Percentiles rank a stretch among this genome's conserved stretches.
These are phyloP conservation scores for Puccinellia tenuiflora DNA, from an alignment of 176 grass and related monocot species.

Conservation along the genomic window DNA sequence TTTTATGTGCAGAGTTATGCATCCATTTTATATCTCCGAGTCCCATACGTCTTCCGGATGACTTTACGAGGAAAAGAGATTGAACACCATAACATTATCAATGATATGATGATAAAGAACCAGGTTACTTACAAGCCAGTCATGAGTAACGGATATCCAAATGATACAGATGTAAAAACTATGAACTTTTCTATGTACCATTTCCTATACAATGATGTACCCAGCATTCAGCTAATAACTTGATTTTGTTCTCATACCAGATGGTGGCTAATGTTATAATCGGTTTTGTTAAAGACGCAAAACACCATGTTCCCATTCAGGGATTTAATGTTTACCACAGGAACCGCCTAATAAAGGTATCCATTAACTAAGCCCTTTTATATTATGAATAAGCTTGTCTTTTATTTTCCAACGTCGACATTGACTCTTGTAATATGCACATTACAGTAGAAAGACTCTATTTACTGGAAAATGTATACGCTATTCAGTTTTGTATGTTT, in stretches of 20 bases:
- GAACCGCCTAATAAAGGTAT: constrained; percentile 97
- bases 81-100: constrained; percentile 92
- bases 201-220: constrained; percentile 18
- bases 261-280: constrained; percentile 92
- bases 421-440: neutral
- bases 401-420: neutral
- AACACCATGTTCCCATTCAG: constrained; percentile 83
- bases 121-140: constrained; percentile 84
- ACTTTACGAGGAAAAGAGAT: constrained; percentile 87
- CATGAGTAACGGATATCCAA: constrained; percentile 46
- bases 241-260: constrained; percentile 32
- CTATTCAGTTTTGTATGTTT: neutral
- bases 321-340: constrained; percentile 99
- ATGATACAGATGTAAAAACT: constrained; percentile 69
- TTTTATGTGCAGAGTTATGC: constrained; percentile 84
- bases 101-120: constrained; percentile 97
- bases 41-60: constrained; percentile 74
- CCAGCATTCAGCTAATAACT: neutral
- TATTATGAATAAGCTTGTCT: neutral
- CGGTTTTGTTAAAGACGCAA: constrained; percentile 99
- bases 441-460: neutral
- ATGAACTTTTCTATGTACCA: neutral
- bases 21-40: constrained; percentile 90
- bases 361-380: neutral
- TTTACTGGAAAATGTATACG: neutral